Evolutionary conservation across 2,329 filamentous ascomycete genomes (phyloP), one percentile per base, ranked within the genome.

Genomic region (Fusarium fujikuroi): DNA sequence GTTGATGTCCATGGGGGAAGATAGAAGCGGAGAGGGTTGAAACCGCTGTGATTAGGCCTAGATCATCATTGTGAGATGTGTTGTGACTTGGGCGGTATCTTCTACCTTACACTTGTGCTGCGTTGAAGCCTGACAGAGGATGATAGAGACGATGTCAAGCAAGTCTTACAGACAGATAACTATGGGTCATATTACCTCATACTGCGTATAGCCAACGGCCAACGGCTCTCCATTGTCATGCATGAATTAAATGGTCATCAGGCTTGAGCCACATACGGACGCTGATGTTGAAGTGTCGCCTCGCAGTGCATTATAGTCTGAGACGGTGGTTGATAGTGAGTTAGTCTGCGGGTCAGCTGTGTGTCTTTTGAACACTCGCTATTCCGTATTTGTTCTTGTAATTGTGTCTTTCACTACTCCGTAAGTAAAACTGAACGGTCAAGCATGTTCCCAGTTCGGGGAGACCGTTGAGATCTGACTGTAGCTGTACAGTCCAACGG

Each of bases 401-500:
- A 49, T 61, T 62, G 57, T 34, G 25, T 32, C 23, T 64, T 63
- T 70, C 60, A 61, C 43, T 47, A 60, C 30, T 30, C 30, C 46
- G 50, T 36, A 43, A 57, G 39, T 49, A 19, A 36, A 30, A 54
- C 36, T 43, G 46, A 40, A 37, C 44, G 40, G 37, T 49, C 50
- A 49, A 49, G 56, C 47, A 67, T 70, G 28, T 58, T 71, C 52
- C 67, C 16, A 54, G 44, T 14, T 32, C 25, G 44, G 65, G 52
- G 39, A 50, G 63, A 42, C 67, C 39, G 52, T 59, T 72, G 46
- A 69, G 63, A 69, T 53, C 71, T 54, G 62, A 61, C 47, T 36
- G 32, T 59, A 65, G 57, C 50, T 36, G 53, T 63, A 68, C 68
- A 68, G 53, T 63, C 63, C 42, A 60, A 54, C 44, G 53, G 50